Base-by-base conservation (phyloP, 805 yeast genomes). In the Candida ortonii region DNA sequence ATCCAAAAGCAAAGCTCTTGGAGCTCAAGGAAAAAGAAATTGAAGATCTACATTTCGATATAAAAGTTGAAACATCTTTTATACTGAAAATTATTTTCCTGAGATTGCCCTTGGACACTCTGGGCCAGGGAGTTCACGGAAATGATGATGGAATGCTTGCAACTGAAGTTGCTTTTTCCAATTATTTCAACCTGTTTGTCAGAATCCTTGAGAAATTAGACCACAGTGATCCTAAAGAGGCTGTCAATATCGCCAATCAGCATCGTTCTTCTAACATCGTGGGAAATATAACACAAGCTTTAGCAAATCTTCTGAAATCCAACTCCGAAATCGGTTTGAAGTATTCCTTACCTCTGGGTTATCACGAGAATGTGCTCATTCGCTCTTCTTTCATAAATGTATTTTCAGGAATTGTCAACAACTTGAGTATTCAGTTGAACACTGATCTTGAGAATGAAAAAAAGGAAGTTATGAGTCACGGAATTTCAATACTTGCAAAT, bases 291-390 rank as follows among this genome's bases (percentile, higher is more conserved):
- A 74, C 85, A 34, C 62, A 66, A 15, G 77, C 84, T 14, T 64
- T 86, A 31, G 77, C 88, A 2, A 83, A 83, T 44, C 57, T 87
- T 33, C 65, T 87, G 28, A 78, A 75, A 46, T 71, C 85, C 4
- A 87, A 87, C 49, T 77, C 81, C 6, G 87, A 81, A 35, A 78
- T 84, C 16, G 95, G 95, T 6, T 62, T 87, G 48, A 77, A 76
- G 33, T 76, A 75, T 55, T 87, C 89, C 3, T 56, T 86, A 11
- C 88, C 93, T 0, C 70, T 86, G 53, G 93, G 94, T 0, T 84
- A 78, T 49, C 85, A 85, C 48, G 71, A 71, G 15, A 82, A 83
- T 52, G 57, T 63, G 10, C 70, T 77, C 34, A 78, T 85, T 18
- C 65, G 93, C 40, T 65, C 80, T 8, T 77, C 94, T 0, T 84